phyloP scores from a whole-genome alignment of 768 basidiomycete species.

The Lentinula sp. region DNA sequence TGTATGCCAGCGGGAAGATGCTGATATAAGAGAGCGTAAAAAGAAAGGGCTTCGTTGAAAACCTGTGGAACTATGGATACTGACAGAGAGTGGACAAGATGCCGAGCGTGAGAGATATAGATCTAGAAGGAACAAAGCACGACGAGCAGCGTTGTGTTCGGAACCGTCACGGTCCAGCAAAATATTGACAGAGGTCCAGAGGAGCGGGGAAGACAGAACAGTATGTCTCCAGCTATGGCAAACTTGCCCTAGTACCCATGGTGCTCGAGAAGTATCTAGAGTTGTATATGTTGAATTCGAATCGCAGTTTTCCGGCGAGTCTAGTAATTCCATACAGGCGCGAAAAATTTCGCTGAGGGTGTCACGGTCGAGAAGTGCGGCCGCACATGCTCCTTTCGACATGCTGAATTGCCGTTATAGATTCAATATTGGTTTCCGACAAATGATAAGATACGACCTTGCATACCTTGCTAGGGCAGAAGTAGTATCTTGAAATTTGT shows the following conservation, averaged over 20 bases:
- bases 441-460: too few species aligned
- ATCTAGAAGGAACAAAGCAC: neutral
- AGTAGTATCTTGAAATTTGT: too few species aligned
- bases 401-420: neutral
- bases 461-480: too few species aligned
- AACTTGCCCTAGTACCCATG: neutral
- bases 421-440: neutral
- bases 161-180: neutral
- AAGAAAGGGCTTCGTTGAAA: neutral
- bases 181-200: neutral
- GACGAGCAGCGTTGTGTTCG: neutral
- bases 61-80: neutral
- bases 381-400: neutral
- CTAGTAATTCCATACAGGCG: neutral
- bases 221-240: neutral
- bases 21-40: neutral
- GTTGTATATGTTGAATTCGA: neutral
- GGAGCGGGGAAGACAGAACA: neutral
- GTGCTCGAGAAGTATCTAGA: neutral
- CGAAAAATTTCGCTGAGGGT: neutral
- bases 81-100: neutral
- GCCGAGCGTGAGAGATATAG: neutral
- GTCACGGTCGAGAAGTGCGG: neutral
- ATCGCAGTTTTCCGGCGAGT: neutral
- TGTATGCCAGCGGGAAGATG: neutral